Conservation (phyloP, 352 stramenopile genomes). For the Pythium rhizo-oryzae region DNA sequence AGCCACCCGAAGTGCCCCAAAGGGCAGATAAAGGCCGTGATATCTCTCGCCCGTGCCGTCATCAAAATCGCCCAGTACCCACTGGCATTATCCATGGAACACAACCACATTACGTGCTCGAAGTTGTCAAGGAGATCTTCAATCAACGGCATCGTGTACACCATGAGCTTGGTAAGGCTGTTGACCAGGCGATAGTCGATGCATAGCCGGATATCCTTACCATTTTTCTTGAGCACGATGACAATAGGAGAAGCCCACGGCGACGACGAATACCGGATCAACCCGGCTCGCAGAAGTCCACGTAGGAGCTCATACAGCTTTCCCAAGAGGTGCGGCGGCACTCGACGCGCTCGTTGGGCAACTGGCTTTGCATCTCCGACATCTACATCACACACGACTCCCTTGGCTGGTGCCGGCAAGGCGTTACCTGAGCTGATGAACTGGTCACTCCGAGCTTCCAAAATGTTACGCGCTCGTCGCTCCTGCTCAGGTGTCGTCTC, state of each 20-base stretch:
- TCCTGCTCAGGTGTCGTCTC: constrained; percentile 22
- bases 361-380: constrained; percentile 20
- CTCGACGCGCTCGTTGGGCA: constrained; percentile 13
- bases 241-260: constrained; percentile 21
- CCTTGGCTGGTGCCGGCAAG: constrained; percentile 7
- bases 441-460: constrained; percentile 11
- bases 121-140: constrained; percentile 2
- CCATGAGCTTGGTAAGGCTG: constrained; percentile 8
- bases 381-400: constrained; percentile 29
- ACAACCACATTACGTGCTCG: too few relatives aligned
- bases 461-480: constrained; percentile 2
- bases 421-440: constrained; percentile 33
- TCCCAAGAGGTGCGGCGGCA: constrained; percentile 19
- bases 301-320: constrained; percentile 30
- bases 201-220: constrained; percentile 16
- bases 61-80: too few relatives aligned
- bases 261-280: constrained; percentile 16
- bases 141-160: constrained; percentile 11
- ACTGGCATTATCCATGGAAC: too few relatives aligned
- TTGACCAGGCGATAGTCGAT: constrained; percentile 21
- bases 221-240: constrained; percentile 23
- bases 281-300: constrained; percentile 17
- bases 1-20: constrained; percentile 27
- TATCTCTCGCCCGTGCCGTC: too few relatives aligned
- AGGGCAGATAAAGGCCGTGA: too few relatives aligned